phyloP scores from a whole-genome alignment of 2,329 filamentous ascomycete genomes.

The Penicillium sp. region DNA sequence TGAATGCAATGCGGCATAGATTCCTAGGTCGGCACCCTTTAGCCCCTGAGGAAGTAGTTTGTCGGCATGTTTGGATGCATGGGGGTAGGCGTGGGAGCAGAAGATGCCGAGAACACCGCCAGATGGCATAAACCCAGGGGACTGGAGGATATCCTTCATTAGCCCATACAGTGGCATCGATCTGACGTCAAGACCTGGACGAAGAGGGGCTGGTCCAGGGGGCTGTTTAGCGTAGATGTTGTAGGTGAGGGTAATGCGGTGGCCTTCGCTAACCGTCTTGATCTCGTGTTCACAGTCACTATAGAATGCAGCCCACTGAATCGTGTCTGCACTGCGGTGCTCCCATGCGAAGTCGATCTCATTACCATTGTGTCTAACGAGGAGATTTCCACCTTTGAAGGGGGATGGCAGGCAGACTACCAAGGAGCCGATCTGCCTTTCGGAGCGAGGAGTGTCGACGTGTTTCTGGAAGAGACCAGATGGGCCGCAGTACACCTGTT shows the following conservation, averaged over 20 bases:
- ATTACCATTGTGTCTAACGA: constrained; percentile 38
- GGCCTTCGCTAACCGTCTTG: constrained; percentile 53
- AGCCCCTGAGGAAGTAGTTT: constrained; percentile 40
- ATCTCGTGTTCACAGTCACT: constrained; percentile 45
- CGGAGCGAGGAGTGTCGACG: constrained; percentile 58
- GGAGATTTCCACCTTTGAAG: constrained; percentile 36
- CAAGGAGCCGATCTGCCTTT: constrained; percentile 57
- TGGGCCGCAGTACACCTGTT: constrained; percentile 56
- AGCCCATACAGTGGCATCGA: constrained; percentile 42
- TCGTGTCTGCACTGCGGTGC: constrained; percentile 17
- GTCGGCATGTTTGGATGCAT: constrained; percentile 33
- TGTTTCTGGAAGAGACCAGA: constrained; percentile 57
- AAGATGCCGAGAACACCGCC: constrained; percentile 52
- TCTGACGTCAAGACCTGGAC: background rate
- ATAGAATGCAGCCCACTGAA: constrained; percentile 45
- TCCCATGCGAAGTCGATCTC: constrained; percentile 35
- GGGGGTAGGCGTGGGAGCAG: constrained; percentile 55
- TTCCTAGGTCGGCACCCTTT: constrained; percentile 53
- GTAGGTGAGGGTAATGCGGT: constrained; percentile 64
- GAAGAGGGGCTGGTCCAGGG: background rate
- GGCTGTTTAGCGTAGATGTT: constrained; percentile 52
- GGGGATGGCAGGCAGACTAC: constrained; percentile 55
- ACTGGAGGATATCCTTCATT: constrained; percentile 35
- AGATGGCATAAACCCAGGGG: constrained; percentile 47
- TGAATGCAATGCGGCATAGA: constrained; percentile 44